These are phyloP conservation scores for Hygrophorus pudorinus DNA, from an alignment of 768 basidiomycete species.

Conservation along the genomic window DNA sequence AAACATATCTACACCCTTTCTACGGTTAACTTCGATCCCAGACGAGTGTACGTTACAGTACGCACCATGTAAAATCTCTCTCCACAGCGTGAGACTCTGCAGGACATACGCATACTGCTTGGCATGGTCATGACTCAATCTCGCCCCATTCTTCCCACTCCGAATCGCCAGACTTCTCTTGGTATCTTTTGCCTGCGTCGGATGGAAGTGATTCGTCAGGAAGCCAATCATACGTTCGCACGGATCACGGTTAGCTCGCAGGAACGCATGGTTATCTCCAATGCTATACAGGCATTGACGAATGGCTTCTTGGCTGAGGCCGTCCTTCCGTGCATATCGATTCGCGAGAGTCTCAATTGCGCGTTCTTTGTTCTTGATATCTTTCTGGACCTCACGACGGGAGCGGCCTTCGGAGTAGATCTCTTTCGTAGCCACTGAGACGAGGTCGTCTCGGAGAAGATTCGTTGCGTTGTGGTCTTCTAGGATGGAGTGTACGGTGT, in stretches of 20 bases:
- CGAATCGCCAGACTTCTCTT: constrained; percentile 70
- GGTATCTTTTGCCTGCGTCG: constrained; percentile 53
- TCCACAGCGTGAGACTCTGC: constrained; percentile 81
- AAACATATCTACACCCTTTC: constrained; percentile 60
- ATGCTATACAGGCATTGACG: constrained; percentile 81
- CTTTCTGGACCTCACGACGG: constrained; percentile 72
- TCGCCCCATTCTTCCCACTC: constrained; percentile 70
- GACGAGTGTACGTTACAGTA: neutral
- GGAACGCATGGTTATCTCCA: constrained; percentile 84
- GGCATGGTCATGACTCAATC: constrained; percentile 75
- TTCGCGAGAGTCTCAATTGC: constrained; percentile 69
- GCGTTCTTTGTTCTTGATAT: constrained; percentile 77
- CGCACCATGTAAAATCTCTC: constrained; percentile 75
- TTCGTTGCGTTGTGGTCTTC: constrained; percentile 55
- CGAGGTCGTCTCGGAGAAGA: constrained; percentile 66
- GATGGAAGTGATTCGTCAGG: constrained; percentile 69
- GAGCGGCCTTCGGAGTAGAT: constrained; percentile 65
- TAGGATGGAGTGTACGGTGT: constrained; percentile 60
- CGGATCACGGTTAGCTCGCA: constrained; percentile 79
- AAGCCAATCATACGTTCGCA: constrained; percentile 78
- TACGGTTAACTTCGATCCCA: constrained; percentile 4
- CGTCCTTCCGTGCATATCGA: constrained; percentile 45
- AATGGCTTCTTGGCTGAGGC: constrained; percentile 52
- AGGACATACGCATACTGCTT: constrained; percentile 82
- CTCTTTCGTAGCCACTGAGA: constrained; percentile 72